Percentiles rank a stretch among this genome's conserved stretches.
These are phyloP conservation scores for Erucastrum elatum DNA, from an alignment of 345 rosid species.

Conservation along the genomic window DNA sequence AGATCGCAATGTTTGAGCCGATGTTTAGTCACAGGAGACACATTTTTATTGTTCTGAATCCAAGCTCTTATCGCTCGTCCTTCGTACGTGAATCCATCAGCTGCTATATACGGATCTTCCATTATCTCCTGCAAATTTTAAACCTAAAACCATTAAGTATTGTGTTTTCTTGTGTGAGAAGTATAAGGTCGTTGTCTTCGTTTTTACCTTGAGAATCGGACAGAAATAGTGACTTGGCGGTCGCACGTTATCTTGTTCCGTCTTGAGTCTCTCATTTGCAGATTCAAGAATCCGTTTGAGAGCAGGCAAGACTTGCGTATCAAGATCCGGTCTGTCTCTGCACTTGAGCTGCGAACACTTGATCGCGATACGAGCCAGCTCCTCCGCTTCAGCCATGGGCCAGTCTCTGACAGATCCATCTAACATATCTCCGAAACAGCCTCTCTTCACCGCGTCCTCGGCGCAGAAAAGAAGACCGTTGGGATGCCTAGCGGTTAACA, in stretches of 20 bases:
- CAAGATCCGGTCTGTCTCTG: conserved; percentile 90
- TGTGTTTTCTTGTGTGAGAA: neutral
- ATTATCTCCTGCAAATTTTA: conserved; percentile 61
- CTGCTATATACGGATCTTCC: conserved; percentile 88
- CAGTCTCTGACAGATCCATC: conserved; percentile 64
- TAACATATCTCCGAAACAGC: conserved; percentile 58
- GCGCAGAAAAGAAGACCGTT: conserved; percentile 58
- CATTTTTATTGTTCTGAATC: conserved; percentile 55
- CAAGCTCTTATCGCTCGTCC: conserved; percentile 69
- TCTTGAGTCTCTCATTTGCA: conserved; percentile 55
- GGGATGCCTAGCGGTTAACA: conserved; percentile 62
- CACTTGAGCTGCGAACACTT: conserved; percentile 75
- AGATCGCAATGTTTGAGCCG: conserved; percentile 49
- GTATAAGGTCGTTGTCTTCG: neutral
- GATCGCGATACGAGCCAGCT: conserved; percentile 67
- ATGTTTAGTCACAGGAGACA: conserved; percentile 76
- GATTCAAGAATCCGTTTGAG: conserved; percentile 62
- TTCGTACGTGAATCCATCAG: conserved; percentile 89
- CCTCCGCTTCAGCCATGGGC: conserved; percentile 69
- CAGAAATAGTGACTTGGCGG: conserved; percentile 76
- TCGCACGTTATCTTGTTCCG: conserved; percentile 41
- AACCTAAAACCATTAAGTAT: neutral
- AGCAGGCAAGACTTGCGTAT: conserved; percentile 68
- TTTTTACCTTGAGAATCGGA: conserved; percentile 77
- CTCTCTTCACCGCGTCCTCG: conserved; percentile 62